A percentile compares a stretch with the other conserved stretches of the same genome.
Conservation (phyloP, 2,329 filamentous ascomycete genomes). For the Stromatinia cepivora region DNA sequence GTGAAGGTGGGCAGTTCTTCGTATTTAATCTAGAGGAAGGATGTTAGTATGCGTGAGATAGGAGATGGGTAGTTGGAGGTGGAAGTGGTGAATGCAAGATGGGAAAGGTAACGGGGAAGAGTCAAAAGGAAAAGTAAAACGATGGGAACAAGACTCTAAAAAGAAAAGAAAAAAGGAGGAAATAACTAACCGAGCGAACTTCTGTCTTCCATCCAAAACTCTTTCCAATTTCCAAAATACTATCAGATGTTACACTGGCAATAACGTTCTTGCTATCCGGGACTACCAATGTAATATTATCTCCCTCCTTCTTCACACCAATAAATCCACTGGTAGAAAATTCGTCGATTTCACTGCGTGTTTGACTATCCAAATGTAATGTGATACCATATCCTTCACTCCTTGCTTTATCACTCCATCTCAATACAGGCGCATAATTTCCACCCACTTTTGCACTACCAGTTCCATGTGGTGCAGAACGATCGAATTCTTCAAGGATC, state of each 20-base stretch:
- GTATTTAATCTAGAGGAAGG: conserved; percentile 60
- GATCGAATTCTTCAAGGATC: conserved; percentile 90
- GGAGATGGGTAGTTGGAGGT: neutral
- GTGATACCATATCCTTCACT: conserved; percentile 88
- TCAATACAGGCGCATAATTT: conserved; percentile 90
- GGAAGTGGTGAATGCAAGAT: neutral
- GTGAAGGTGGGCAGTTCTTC: conserved; percentile 58
- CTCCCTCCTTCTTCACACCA: conserved; percentile 61
- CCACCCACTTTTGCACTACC: conserved; percentile 93
- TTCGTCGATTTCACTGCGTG: conserved; percentile 84
- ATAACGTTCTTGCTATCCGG: conserved; percentile 88
- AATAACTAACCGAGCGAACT: conserved; percentile 60
- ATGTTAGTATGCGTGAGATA: neutral
- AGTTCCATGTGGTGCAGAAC: conserved; percentile 85
- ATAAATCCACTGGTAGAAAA: conserved; percentile 95
- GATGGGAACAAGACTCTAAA: neutral
- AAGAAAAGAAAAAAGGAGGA: neutral
- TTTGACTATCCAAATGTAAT: conserved; percentile 84
- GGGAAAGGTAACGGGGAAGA: conserved; percentile 4
- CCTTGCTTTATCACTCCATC: conserved; percentile 80
- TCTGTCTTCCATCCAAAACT: conserved; percentile 85
- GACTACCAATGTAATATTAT: conserved; percentile 60
- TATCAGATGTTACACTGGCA: conserved; percentile 80
- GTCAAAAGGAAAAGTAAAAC: neutral
- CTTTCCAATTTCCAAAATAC: conserved; percentile 71